These are phyloP conservation scores for Calonectria hawksworthii DNA, from an alignment of 2,329 filamentous ascomycete genomes.

Conservation along the genomic window DNA sequence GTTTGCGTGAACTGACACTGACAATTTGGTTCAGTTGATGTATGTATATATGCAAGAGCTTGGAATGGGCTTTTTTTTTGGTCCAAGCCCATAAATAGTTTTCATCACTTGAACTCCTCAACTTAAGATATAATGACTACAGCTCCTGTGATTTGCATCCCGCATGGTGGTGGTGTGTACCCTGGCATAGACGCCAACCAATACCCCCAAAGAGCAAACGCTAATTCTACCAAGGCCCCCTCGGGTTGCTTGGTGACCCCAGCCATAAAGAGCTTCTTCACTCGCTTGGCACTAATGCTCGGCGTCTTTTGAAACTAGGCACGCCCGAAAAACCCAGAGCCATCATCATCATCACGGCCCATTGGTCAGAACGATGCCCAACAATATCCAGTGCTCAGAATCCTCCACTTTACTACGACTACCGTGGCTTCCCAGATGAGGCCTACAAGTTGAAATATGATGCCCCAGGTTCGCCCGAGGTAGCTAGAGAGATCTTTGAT, in stretches of 20 bases:
- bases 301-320: background rate
- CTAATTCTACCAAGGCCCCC: background rate
- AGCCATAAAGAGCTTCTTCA: background rate
- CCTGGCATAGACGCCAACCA: background rate
- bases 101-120: background rate
- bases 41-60: background rate
- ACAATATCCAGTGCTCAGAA: background rate
- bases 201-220: background rate
- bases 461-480: background rate
- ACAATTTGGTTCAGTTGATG: background rate
- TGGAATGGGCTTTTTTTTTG: background rate
- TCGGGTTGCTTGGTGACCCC: background rate
- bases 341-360: background rate
- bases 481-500: background rate
- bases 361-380: background rate
- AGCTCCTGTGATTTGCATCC: background rate
- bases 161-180: conserved; percentile 6
- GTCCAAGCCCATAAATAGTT: background rate
- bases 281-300: background rate
- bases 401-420: background rate
- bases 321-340: background rate
- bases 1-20: background rate
- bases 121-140: background rate
- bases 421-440: background rate
- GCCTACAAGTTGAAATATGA: background rate